Conservation (phyloP, 768 basidiomycete genomes). For the Leccinum barrowsii region DNA sequence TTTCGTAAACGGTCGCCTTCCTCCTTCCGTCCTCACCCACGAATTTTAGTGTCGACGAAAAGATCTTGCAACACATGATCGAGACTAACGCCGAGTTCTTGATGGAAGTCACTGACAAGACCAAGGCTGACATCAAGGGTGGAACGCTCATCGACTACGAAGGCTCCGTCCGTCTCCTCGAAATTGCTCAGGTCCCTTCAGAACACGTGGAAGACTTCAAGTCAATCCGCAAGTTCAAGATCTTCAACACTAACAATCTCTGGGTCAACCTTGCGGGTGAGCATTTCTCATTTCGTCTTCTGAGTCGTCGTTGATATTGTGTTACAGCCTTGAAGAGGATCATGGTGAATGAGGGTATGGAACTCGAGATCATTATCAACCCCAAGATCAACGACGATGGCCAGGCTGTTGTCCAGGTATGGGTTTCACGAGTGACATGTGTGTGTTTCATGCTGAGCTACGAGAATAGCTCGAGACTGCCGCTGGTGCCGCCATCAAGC, state of each 20-base stretch:
- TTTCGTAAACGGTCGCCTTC: neutral
- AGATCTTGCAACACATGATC: slow-evolving; percentile 65
- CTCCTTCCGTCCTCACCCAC: slow-evolving; percentile 1
- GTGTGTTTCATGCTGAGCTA: neutral
- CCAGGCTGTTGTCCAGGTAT: slow-evolving; percentile 61
- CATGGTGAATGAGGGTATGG: slow-evolving; percentile 64
- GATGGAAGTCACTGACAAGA: slow-evolving; percentile 81
- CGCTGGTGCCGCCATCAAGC: slow-evolving; percentile 73
- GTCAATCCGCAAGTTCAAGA: slow-evolving; percentile 74
- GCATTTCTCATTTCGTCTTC: slow-evolving; percentile 2
- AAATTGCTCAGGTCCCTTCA: slow-evolving; percentile 71
- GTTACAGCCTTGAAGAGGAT: slow-evolving; percentile 63
- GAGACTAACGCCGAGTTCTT: slow-evolving; percentile 62
- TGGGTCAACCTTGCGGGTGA: slow-evolving; percentile 51
- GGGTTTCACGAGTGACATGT: neutral
- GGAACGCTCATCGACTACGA: slow-evolving; percentile 70
- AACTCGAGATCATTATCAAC: slow-evolving; percentile 81
- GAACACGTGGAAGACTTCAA: slow-evolving; percentile 77
- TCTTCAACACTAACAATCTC: slow-evolving; percentile 72
- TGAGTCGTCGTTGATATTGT: neutral
- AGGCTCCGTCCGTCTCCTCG: slow-evolving; percentile 63
- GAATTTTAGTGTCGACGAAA: slow-evolving; percentile 55
- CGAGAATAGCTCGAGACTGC: slow-evolving; percentile 61
- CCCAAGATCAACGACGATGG: slow-evolving; percentile 68
- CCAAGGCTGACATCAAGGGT: slow-evolving; percentile 77